These are phyloP conservation scores for Penicillium psychrofluorescens DNA, from an alignment of 495 filamentous ascomycete genomes.

Conservation along the genomic window DNA sequence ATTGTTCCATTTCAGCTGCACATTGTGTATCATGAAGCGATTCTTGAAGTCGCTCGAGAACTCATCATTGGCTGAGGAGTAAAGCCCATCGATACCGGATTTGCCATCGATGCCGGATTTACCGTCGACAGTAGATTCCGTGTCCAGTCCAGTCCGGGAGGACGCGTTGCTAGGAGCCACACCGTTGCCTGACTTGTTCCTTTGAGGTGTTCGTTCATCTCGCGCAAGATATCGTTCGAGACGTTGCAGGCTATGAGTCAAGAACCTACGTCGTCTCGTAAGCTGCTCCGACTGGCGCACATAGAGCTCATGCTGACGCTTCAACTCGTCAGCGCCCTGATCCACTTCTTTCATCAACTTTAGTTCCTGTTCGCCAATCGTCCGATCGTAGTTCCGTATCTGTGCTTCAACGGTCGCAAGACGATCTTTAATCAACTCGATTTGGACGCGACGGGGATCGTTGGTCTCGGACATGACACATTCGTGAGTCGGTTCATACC, in stretches of 20 bases:
- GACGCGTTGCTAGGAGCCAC: constrained; percentile 37
- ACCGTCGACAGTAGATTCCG: constrained; percentile 32
- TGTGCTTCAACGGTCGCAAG: constrained; percentile 72
- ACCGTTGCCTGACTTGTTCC: constrained; percentile 21
- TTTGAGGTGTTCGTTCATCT: constrained; percentile 21
- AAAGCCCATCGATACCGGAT: constrained; percentile 32
- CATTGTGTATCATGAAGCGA: constrained; percentile 94
- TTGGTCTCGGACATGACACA: constrained; percentile 94
- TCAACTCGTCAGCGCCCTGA: constrained; percentile 39
- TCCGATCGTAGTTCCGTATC: constrained; percentile 60
- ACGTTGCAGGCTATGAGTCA: constrained; percentile 64
- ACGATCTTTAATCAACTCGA: constrained; percentile 72
- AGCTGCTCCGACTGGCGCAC: constrained; percentile 64
- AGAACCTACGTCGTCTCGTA: constrained; percentile 65
- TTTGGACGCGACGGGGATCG: constrained; percentile 84
- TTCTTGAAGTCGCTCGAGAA: constrained; percentile 93
- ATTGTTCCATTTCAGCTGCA: constrained; percentile 98
- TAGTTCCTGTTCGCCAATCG: constrained; percentile 58
- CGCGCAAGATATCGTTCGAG: constrained; percentile 50
- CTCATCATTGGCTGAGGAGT: constrained; percentile 45
- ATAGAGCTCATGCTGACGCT: constrained; percentile 58
- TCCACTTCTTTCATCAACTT: constrained; percentile 49
- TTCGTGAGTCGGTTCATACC: constrained; percentile 82
- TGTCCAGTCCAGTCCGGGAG: constrained; percentile 38
- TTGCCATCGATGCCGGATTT: constrained; percentile 35